Conservation (phyloP, 1,139 yeast genomes). For the Diutina catenulata region DNA sequence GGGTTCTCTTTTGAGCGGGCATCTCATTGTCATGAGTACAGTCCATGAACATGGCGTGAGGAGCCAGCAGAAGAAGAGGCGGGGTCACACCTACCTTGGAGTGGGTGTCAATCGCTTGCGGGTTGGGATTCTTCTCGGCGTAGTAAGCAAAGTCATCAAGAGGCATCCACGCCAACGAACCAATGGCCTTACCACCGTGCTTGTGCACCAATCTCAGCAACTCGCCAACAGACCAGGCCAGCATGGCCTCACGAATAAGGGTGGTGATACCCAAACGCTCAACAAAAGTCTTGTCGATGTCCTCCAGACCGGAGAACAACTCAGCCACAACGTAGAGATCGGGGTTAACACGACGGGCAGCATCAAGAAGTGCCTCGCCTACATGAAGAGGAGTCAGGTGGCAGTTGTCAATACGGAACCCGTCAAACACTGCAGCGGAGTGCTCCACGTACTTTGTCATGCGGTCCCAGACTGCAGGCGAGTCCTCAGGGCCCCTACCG, state of each 20-base stretch:
- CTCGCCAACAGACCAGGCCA: conserved; percentile 83
- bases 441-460: conserved; percentile 69
- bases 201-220: conserved; percentile 77
- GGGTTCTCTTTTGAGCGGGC: conserved; percentile 80
- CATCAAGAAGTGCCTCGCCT: conserved; percentile 78
- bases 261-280: conserved; percentile 84
- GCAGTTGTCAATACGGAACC: conserved; percentile 89
- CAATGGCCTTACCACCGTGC: conserved; percentile 94
- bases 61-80: conserved; percentile 51
- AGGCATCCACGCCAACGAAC: conserved; percentile 73
- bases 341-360: conserved; percentile 78
- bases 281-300: conserved; percentile 79
- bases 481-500: conserved; percentile 65
- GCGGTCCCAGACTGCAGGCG: conserved; percentile 81
- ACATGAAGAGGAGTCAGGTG: conserved; percentile 95
- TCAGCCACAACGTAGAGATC: conserved; percentile 90
- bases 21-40: conserved; percentile 94
- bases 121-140: conserved; percentile 31
- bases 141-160: conserved; percentile 63
- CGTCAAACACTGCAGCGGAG: conserved; percentile 72
- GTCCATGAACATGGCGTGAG: conserved; percentile 94
- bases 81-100: conserved; percentile 34
- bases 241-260: conserved; percentile 93
- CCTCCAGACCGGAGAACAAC: conserved; percentile 85
- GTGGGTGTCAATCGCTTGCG: conserved; percentile 25